A percentile compares a stretch with the other conserved stretches of the same genome.
Evolutionary conservation across 768 basidiomycete species (phyloP).

Genomic region (Psilocybe cyanescens): DNA sequence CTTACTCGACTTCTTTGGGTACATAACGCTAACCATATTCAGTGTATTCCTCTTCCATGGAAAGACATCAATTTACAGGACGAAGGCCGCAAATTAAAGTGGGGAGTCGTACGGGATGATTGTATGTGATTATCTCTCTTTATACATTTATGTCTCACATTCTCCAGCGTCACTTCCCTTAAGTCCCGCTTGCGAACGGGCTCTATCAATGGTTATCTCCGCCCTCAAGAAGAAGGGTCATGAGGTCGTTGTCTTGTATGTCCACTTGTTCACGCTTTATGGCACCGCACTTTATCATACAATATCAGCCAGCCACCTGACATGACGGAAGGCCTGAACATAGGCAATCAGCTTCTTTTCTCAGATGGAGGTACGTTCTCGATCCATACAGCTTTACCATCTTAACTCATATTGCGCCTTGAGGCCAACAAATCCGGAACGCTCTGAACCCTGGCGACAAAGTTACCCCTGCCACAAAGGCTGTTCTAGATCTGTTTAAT

Average conservation of each 20-base stretch:
- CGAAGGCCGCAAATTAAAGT: slow-evolving; percentile 57
- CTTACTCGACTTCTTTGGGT: neutral
- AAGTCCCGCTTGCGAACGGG: slow-evolving; percentile 65
- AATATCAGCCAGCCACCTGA: slow-evolving; percentile 44
- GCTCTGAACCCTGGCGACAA: slow-evolving; percentile 36
- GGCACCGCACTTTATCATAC: neutral
- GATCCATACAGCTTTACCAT: slow-evolving; percentile 10
- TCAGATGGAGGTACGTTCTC: slow-evolving; percentile 53
- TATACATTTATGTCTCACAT: neutral
- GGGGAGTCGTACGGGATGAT: slow-evolving; percentile 67
- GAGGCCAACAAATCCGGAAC: slow-evolving; percentile 49
- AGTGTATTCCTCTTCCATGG: slow-evolving; percentile 59
- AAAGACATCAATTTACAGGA: slow-evolving; percentile 47
- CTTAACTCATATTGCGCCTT: slow-evolving; percentile 6
- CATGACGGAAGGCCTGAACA: slow-evolving; percentile 50
- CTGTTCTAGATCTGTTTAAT: slow-evolving; percentile 36
- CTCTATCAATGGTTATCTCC: slow-evolving; percentile 51
- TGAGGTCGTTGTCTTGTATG: slow-evolving; percentile 66
- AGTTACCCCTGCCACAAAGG: slow-evolving; percentile 32
- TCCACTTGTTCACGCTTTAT: slow-evolving; percentile 9
- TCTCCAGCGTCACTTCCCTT: slow-evolving; percentile 57
- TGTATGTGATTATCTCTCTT: slow-evolving; percentile 7
- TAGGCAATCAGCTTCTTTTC: slow-evolving; percentile 59
- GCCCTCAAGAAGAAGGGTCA: slow-evolving; percentile 64
- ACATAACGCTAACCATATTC: neutral